Conservation (phyloP, 345 rosid species). For the Eucalyptus decipiens region DNA sequence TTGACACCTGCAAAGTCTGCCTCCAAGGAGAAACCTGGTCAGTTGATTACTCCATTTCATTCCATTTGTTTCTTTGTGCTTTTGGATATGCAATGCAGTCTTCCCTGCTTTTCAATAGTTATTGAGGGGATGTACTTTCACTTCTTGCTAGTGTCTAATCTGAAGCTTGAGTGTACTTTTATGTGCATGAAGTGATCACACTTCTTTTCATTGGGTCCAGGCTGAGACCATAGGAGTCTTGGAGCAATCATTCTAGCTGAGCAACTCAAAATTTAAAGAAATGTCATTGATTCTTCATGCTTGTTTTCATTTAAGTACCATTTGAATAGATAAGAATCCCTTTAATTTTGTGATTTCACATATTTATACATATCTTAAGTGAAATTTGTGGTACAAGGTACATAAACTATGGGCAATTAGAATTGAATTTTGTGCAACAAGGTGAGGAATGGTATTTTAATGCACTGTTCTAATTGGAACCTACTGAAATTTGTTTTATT, state of each 20-base stretch:
- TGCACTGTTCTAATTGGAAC: not conserved
- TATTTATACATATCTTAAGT: not conserved
- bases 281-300: not conserved
- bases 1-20: constrained; percentile 35
- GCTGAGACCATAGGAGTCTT: not conserved
- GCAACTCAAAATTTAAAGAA: not conserved
- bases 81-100: not conserved
- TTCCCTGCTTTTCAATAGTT: not conserved
- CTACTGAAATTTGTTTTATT: not conserved
- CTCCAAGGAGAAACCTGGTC: constrained; percentile 44
- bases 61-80: not conserved
- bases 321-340: not conserved
- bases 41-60: not conserved
- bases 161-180: not conserved
- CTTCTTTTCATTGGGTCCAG: not conserved
- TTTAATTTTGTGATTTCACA: not conserved
- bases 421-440: not conserved
- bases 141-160: not conserved
- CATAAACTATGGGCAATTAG: not conserved
- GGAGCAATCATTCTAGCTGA: not conserved
- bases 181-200: not conserved
- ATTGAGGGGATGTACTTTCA: not conserved
- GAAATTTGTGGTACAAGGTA: not conserved
- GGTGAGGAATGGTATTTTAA: not conserved
- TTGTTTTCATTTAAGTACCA: not conserved